Base-by-base conservation (phyloP, 179 eudicot species). In the Silene noctiflora region DNA sequence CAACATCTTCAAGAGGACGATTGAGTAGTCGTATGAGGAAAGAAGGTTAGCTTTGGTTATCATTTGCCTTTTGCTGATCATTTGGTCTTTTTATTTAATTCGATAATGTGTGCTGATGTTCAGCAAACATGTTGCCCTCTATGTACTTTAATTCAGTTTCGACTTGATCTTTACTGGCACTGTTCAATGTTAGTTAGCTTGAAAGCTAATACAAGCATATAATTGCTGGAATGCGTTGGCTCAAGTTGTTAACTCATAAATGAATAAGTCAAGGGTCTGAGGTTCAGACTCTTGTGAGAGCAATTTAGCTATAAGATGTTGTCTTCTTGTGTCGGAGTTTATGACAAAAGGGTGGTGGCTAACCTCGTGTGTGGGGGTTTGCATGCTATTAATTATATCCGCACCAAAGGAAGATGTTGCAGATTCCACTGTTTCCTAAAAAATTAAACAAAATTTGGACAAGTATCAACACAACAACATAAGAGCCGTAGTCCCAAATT, bases 11-110 rank as follows among this genome's bases (percentile, higher is more conserved):
- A 66, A 92, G 89, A 87, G 98, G 97, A 74, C 96, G 93, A 85
- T 85, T 94, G 62, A 94, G 98, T 77, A 73, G 76, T 29, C 87
- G 97, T 72, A 94, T 94, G 98, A 89, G 85, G 84, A 92, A 94
- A 88, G 91, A 85, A 88, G 98, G 98, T 94, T 21, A 77, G 75
- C 33, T 69, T 65, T 42, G 62, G 27, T 51, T 69, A 14, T 63
- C 14, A 31, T 68, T 59, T 75, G 35, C 16, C 62, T 42, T 58
- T 19, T 75, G 75, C 27, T 39, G 31, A 5, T 33, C 39, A 59
- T 12, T n/a, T 56, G 62, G 29, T 56, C 27, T 42, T 44, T 46
- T 59, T n/a, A 4, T 7, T 42, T 29, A 42, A 21, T 17, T 72
- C 19, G 25, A 25, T 21, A 24, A 20, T n/a, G 66, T 16, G 13